Evolutionary conservation across 768 basidiomycete genomes (phyloP).

Genomic region (Fibroporia radiculosa): DNA sequence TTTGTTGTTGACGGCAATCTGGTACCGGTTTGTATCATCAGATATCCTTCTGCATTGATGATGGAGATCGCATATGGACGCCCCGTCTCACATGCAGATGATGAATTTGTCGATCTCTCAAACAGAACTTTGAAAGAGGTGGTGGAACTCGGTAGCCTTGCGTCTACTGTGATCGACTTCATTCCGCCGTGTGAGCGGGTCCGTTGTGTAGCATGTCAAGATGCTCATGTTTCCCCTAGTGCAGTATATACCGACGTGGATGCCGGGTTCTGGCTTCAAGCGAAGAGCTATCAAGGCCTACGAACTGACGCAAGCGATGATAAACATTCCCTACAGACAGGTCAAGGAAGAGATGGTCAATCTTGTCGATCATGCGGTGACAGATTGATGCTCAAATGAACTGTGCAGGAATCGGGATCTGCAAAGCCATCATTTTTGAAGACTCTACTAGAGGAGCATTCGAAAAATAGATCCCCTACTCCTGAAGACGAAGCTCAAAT

Average conservation of each 20-base stretch:
- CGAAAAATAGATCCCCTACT: neutral
- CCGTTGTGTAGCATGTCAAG: conserved; percentile 18
- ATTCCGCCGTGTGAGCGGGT: conserved; percentile 24
- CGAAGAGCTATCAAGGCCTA: conserved; percentile 14
- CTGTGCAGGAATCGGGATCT: neutral
- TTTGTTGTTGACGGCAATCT: too few species aligned
- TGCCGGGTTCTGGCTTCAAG: conserved; percentile 32
- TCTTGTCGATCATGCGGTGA: too few species aligned
- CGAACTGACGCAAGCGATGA: conserved; percentile 6
- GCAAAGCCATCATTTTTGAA: neutral
- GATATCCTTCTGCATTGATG: conserved; percentile 18
- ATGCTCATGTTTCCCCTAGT: neutral
- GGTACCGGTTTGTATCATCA: neutral
- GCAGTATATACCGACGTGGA: conserved; percentile 29
- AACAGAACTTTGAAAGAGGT: conserved; percentile 19
- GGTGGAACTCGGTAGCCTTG: conserved; percentile 18
- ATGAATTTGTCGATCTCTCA: conserved; percentile 22
- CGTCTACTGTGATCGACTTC: conserved; percentile 26
- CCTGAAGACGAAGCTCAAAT: neutral
- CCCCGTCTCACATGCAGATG: conserved; percentile 21
- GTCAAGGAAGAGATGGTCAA: conserved; percentile 14
- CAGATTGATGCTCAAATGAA: too few species aligned
- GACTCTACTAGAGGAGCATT: neutral
- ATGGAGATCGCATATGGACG: conserved; percentile 28
- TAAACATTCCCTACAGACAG: conserved; percentile 15